phyloP scores from a whole-genome alignment of 768 basidiomycete species.

The Lentinus tigrinus region DNA sequence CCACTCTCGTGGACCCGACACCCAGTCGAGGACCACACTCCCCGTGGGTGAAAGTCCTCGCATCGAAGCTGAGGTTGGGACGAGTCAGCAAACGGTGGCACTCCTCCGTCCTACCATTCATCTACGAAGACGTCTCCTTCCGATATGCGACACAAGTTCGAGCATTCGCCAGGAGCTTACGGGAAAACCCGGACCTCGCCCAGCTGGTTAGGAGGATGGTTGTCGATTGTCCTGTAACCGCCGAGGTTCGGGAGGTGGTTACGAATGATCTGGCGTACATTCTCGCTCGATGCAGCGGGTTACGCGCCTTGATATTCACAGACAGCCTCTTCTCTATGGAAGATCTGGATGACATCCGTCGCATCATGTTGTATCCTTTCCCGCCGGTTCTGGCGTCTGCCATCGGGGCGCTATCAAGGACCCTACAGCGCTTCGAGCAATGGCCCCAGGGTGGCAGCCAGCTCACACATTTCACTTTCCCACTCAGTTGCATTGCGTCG shows the following conservation, averaged over 20 bases:
- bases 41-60: background rate
- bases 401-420: background rate
- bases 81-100: background rate
- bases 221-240: background rate
- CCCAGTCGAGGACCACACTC: background rate
- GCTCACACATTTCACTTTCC: background rate
- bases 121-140: conserved; percentile 3
- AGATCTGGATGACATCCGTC: background rate
- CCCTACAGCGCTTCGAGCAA: conserved; percentile 1
- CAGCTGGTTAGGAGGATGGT: background rate
- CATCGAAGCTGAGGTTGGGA: background rate
- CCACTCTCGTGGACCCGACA: background rate
- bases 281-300: background rate
- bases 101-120: background rate
- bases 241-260: background rate
- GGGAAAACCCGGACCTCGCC: background rate
- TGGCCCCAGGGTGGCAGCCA: conserved; percentile 1
- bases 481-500: background rate
- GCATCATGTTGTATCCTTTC: background rate
- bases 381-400: background rate
- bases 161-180: background rate
- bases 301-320: background rate
- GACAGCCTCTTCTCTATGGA: conserved; percentile 5
- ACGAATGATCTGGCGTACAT: background rate
- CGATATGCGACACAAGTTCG: background rate